Base-by-base conservation (phyloP, 805 yeast species). In the Metschnikowia lochheadii region DNA sequence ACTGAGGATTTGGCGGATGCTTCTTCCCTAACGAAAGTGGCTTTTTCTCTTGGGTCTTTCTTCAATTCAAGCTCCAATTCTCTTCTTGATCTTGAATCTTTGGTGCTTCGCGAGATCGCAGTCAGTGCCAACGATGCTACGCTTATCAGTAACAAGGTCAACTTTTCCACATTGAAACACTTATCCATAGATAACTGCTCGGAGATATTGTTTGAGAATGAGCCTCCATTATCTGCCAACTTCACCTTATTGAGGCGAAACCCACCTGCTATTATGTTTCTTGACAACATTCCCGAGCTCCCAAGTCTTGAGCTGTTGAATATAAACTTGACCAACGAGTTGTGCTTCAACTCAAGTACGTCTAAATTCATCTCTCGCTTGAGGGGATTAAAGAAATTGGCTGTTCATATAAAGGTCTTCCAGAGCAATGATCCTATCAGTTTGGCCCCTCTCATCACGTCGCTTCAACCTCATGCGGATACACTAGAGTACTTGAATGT, bases 131-230 rank as follows among this genome's bases (percentile, higher is more conserved):
- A 20, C n/a, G 61, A 57, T 44, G 61, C 59, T 5, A 21, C 21
- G 17, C n/a, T 48, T 7, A 38, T 57, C 20, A 26, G 35, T 23
- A 39, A 33, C 3, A 47, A 41, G 26, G 34, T 54, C 26, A 35
- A 54, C 18, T 26, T 50, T 3, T 13, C 49, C 3, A 3, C 15
- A 8, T 46, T 57, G 32, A 17, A 34, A 6, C 49, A 44, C 39
- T 32, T 57, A 17, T 46, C 59, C 14, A 34, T 57, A 13, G 54
- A 50, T 23, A 50, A 50, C 38, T 57, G 61, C 49, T 39, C 34
- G 7, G 58, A 57, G 40, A 26, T 13, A 5, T 15, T 46, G 15
- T 47, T 49, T 15, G 49, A 42, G 6, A 10, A 32, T 5, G 54
- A 40, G 26, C 21, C 17, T 5, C 26, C 40, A n/a, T 31, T 40